Conservation (phyloP, 1,284 basidiomycete genomes). For the Heimioporus retisporus region DNA sequence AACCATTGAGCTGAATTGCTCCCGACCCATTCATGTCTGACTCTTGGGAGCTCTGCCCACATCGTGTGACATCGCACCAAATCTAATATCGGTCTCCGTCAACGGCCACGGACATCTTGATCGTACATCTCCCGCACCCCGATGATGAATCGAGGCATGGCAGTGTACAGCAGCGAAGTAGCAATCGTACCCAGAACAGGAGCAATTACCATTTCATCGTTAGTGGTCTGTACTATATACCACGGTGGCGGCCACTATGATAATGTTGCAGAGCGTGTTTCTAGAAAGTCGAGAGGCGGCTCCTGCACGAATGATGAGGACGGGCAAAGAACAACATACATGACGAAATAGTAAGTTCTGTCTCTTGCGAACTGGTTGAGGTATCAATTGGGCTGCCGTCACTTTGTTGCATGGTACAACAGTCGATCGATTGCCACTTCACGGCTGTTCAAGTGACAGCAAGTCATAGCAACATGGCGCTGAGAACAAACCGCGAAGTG, state of each 20-base stretch:
- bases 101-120: slow-evolving; percentile 3
- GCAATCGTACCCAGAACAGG: no score
- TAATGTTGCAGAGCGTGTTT: not conserved
- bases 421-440: not conserved
- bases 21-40: no score
- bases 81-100: slow-evolving; percentile 13
- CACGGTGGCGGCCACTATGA: no score
- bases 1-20: no score
- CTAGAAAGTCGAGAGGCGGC: not conserved
- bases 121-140: slow-evolving; percentile 19
- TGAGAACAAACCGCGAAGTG: not conserved
- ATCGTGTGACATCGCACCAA: no score
- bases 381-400: not conserved
- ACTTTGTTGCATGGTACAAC: slow-evolving; percentile 1
- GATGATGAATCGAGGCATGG: slow-evolving; percentile 13
- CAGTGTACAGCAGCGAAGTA: not conserved
- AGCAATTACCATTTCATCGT: no score
- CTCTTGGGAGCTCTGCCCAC: no score
- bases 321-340: not conserved
- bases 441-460: not conserved
- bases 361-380: not conserved
- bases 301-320: no score
- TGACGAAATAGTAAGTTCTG: not conserved
- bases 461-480: not conserved
- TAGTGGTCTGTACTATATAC: no score